A percentile compares a stretch with the other conserved stretches of the same genome.
Evolutionary conservation across 192 early-diverging fungal genomes (phyloP).

Genomic region (Entophlyctis helioformis): DNA sequence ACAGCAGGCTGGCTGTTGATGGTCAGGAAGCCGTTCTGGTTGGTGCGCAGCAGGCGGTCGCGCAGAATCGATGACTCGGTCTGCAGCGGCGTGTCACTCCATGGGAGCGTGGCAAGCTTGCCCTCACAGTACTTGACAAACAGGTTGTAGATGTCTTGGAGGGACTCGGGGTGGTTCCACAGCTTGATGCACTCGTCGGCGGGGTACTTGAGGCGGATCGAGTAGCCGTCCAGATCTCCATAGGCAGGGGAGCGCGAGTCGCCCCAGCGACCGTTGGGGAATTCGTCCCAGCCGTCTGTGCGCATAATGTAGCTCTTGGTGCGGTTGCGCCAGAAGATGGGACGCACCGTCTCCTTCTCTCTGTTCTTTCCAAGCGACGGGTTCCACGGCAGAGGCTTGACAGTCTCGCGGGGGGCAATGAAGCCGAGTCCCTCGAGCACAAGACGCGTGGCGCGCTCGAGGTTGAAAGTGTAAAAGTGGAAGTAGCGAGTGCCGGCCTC

Average conservation of each 20-base stretch:
- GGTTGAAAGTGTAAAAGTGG: slow-evolving; percentile 92
- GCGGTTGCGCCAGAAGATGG: slow-evolving; percentile 98
- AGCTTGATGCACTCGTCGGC: slow-evolving; percentile 54
- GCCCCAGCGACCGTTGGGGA: slow-evolving; percentile 97
- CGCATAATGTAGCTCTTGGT: slow-evolving; percentile 78
- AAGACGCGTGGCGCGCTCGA: slow-evolving; percentile 76
- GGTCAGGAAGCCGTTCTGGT: slow-evolving; percentile 77
- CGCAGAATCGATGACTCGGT: slow-evolving; percentile 68
- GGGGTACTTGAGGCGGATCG: slow-evolving; percentile 63
- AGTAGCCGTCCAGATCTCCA: slow-evolving; percentile 60
- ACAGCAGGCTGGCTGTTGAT: slow-evolving; percentile 95
- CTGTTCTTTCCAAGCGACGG: slow-evolving; percentile 75
- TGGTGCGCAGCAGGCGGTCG: slow-evolving; percentile 54
- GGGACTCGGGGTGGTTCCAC: slow-evolving; percentile 65
- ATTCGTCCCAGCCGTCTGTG: slow-evolving; percentile 94
- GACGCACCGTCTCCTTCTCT: slow-evolving; percentile 90
- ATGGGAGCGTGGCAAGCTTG: slow-evolving; percentile 72
- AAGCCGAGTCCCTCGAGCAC: slow-evolving; percentile 78
- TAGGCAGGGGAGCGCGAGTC: slow-evolving; percentile 81
- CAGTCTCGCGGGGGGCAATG: slow-evolving; percentile 56
- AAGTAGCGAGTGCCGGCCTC: slow-evolving; percentile 62
- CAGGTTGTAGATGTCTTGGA: slow-evolving; percentile 56
- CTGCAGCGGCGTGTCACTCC: slow-evolving; percentile 74
- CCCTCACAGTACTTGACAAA: slow-evolving; percentile 81
- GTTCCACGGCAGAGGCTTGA: slow-evolving; percentile 68